Conservation (phyloP, 163 green algal genomes). For the Chlamydomonas reinhardtii region DNA sequence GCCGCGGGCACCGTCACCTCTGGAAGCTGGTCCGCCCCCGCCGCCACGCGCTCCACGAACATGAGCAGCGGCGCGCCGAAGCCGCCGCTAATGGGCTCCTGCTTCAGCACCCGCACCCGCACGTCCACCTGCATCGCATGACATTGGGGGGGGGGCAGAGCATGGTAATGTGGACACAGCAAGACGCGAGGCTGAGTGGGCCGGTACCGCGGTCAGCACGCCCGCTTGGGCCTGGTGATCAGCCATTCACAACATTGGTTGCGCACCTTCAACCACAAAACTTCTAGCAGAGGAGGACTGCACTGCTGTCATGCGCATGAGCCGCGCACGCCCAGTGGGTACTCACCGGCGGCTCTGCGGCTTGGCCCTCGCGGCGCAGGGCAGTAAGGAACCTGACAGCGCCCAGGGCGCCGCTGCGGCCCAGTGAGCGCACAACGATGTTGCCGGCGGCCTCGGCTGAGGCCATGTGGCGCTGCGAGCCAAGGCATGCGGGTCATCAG, state of each 20-base stretch:
- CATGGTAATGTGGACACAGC: too few relatives aligned
- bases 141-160: too few relatives aligned
- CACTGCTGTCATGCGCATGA: too few relatives aligned
- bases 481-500: too few relatives aligned
- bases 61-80: conserved; percentile 21
- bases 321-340: too few relatives aligned
- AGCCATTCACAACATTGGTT: too few relatives aligned
- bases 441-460: background rate
- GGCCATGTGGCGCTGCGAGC: background rate
- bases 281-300: too few relatives aligned
- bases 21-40: background rate
- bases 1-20: too few relatives aligned
- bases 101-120: background rate
- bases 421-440: conserved; percentile 1
- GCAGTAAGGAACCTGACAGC: background rate
- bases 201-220: too few relatives aligned
- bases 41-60: conserved; percentile 4
- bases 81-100: background rate
- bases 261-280: too few relatives aligned
- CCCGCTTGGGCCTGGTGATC: too few relatives aligned
- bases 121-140: background rate
- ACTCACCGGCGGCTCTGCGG: background rate
- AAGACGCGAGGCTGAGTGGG: too few relatives aligned
- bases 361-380: background rate
- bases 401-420: background rate